These are phyloP conservation scores for Plicaturopsis crispa DNA, from an alignment of 768 basidiomycete species.

Conservation along the genomic window DNA sequence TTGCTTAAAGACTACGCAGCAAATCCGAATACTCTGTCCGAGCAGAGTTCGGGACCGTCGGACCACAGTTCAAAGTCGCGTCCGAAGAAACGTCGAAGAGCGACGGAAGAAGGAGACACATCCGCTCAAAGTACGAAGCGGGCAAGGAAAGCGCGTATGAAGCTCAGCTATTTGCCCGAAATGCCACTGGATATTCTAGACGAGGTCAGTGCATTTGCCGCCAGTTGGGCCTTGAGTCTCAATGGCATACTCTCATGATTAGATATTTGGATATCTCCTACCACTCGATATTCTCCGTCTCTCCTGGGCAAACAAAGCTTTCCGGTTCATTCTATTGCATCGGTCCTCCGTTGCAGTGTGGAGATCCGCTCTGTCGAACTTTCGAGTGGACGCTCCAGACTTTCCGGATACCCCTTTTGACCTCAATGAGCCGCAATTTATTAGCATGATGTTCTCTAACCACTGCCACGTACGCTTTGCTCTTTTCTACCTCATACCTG, in stretches of 20 bases:
- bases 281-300: conserved; percentile 22
- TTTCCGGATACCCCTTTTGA: conserved; percentile 10
- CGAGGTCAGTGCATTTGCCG: too few species aligned
- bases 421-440: conserved; percentile 10
- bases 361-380: conserved; percentile 14
- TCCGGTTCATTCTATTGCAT: conserved; percentile 16
- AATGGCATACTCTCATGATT: too few species aligned
- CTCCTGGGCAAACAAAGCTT: conserved; percentile 15
- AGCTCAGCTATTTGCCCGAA: background rate
- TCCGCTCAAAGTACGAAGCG: too few species aligned
- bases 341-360: conserved; percentile 13
- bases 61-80: too few species aligned
- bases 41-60: too few species aligned
- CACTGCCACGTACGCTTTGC: conserved; percentile 10
- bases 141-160: conserved; percentile 3
- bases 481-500: background rate
- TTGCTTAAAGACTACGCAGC: too few species aligned
- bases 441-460: conserved; percentile 8
- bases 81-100: too few species aligned
- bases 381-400: too few species aligned
- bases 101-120: too few species aligned
- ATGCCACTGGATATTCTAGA: conserved; percentile 7
- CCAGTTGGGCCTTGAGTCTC: too few species aligned
- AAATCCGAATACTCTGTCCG: too few species aligned
- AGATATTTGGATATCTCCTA: conserved; percentile 20